Conservation (phyloP, 2,329 filamentous ascomycete species). For the Colletotrichum cordylinicola region DNA sequence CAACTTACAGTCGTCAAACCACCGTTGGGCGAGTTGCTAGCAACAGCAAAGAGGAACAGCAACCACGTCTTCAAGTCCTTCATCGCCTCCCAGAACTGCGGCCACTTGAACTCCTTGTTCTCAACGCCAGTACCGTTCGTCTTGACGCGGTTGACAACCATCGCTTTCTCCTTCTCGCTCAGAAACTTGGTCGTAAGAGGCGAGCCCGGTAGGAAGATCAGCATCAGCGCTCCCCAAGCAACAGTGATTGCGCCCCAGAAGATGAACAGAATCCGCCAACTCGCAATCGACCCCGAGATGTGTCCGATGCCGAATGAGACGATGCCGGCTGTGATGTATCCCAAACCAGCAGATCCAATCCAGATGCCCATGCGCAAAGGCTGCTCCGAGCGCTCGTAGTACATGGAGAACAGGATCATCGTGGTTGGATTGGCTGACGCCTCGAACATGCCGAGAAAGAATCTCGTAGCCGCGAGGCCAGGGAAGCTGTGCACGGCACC, state of each 20-base stretch:
- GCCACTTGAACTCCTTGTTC: constrained; percentile 71
- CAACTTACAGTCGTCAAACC: constrained; percentile 1
- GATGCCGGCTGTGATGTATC: constrained; percentile 61
- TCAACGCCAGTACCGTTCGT: constrained; percentile 80
- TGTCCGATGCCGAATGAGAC: constrained; percentile 63
- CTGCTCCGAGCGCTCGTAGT: constrained; percentile 59
- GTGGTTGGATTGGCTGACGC: constrained; percentile 46
- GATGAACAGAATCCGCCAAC: constrained; percentile 60
- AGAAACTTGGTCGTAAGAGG: constrained; percentile 60
- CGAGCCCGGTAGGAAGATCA: constrained; percentile 61
- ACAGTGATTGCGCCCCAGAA: constrained; percentile 68
- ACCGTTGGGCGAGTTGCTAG: constrained; percentile 68
- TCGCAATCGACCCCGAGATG: constrained; percentile 39
- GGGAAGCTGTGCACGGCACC: constrained; percentile 12
- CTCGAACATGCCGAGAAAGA: constrained; percentile 26
- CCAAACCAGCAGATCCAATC: constrained; percentile 67
- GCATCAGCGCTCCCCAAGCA: constrained; percentile 60
- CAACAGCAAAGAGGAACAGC: constrained; percentile 64
- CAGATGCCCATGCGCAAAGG: constrained; percentile 67
- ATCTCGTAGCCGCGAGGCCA: constrained; percentile 23
- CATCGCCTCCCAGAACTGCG: constrained; percentile 63
- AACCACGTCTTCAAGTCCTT: constrained; percentile 60
- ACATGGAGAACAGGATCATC: constrained; percentile 51
- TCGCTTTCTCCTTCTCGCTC: constrained; percentile 67
- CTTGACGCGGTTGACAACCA: constrained; percentile 74